These are phyloP conservation scores for Globisporangium cystogenes DNA, from an alignment of 352 stramenopile species.

Conservation along the genomic window DNA sequence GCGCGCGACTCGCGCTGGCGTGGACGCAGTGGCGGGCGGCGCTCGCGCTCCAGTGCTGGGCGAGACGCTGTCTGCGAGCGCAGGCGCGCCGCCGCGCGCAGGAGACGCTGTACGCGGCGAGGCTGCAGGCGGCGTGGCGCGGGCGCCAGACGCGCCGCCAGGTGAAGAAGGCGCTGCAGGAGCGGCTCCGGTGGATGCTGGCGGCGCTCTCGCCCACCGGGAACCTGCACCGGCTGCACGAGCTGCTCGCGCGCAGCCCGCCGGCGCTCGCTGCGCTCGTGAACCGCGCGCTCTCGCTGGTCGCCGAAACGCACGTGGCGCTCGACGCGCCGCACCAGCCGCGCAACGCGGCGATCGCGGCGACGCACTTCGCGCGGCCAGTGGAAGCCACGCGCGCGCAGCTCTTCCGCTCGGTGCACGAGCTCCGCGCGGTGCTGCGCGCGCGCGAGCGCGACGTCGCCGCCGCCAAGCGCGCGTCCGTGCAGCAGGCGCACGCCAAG, in stretches of 20 bases:
- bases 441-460: conserved; percentile 24
- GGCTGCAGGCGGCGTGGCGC: conserved; percentile 44
- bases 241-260: conserved; percentile 27
- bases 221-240: conserved; percentile 51
- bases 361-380: conserved; percentile 19
- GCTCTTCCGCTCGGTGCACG: conserved; percentile 44
- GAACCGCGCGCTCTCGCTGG: conserved; percentile 45
- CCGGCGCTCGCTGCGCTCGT: conserved; percentile 27
- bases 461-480: conserved; percentile 23
- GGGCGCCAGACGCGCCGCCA: conserved; percentile 24
- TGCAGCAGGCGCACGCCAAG: conserved; percentile 15
- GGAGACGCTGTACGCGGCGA: conserved; percentile 21
- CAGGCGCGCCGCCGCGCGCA: conserved; percentile 10
- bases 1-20: conserved; percentile 22
- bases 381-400: conserved; percentile 36
- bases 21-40: conserved; percentile 34
- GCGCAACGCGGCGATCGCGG: conserved; percentile 28
- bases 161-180: conserved; percentile 38
- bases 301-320: conserved; percentile 45
- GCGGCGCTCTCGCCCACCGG: conserved; percentile 46
- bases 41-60: conserved; percentile 25
- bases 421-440: conserved; percentile 24
- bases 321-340: conserved; percentile 26
- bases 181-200: conserved; percentile 35
- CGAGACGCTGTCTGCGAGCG: conserved; percentile 20